Evolutionary conservation across 2,329 filamentous ascomycete species (phyloP), one percentile per base, ranked within the genome.

Genomic region (Dendryphion nanum): DNA sequence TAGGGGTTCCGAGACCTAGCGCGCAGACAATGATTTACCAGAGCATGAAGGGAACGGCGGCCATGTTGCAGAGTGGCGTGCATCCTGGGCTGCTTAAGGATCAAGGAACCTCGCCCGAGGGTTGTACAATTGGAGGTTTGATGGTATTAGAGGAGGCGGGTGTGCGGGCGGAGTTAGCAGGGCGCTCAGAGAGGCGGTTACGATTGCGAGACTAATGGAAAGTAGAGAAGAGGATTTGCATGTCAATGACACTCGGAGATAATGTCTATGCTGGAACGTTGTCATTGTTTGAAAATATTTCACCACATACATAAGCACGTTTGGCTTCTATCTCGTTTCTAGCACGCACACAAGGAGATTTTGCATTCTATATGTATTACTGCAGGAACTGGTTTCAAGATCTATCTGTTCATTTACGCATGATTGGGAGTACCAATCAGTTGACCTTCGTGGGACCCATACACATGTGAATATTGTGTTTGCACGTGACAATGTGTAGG

Each of bases 141-240:
- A 62, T 62, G 58, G 56, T 61, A 7, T 21, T 63, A 39, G 59
- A 63, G 40, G 59, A 63, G 33, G 48, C 38, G 16, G 57, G 54
- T 10, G 50, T 61, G 2, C 50, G 59, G 18, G 59, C 53, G 0
- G 41, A 43, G 23, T 24, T 63, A 17, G 57, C 3, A 52, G 45
- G 42, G 70, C 70, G 1, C 52, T 76, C 12, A 55, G 73, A n/a
- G 72, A 75, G 44, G 69, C 72, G 8, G 70, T 74, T 0, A 74
- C 71, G 5, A 57, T 73, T 41, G 70, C 72, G 12, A 53, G 70
- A 4, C 41, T 64, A 16, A 72, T 73, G 69, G 68, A 59, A 13
- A 50, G 26, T 1, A 45, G 19, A n/a, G 34, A 36, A 17, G 62
- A 51, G 1, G 51, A 48, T 2, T 41, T 53, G 8, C 69, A 72